Evolutionary conservation across 306 rosid genomes (phyloP), one percentile per base, ranked within the genome.

Genomic region (Fagus crenata): DNA sequence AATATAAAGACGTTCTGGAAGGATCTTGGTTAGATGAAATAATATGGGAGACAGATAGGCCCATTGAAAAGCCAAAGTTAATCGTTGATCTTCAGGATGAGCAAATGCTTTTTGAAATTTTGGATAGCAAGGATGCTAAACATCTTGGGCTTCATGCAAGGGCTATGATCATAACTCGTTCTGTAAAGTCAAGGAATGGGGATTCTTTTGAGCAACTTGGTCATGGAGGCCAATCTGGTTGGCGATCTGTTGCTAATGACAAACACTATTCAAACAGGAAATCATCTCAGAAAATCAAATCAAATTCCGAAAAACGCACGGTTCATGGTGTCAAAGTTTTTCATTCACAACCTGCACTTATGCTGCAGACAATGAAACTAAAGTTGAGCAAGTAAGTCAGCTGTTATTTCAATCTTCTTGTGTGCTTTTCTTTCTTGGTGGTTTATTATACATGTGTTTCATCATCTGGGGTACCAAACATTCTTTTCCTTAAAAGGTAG

Each of bases 21-120:
- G 95, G 87, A 28, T 90, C 91, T 18, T 94, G 98, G 98, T 79
- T 90, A 49, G 97, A 92, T 84, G 82, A 89, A 42, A 90, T 94
- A 84, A 82, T 92, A 70, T 94, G 98, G 98, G 97, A 92, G 70
- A 78, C 83, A 76, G 83, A 88, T 76, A 76, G 68, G 76, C 85
- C 90, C 69, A 71, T 71, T 22, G 82, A 83, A 67, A 90, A 90
- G 81, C 90, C 93, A 54, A 94, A 90, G 85, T 96, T 94, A 49
- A 94, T 94, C 42, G 85, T 90, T 82, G 98, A 94, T 90, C 97
- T 94, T 76, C 91, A 90, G 81, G 98, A 94, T 86, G 93, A 92
- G 84, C 95, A 92, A 67, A 94, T 94, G 98, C 95, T 92, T 84
- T 94, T 92, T 77, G 97, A 94, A 88, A 85, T 94, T 77, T 82